Conservation (phyloP, 2,329 filamentous ascomycete genomes). For the Stagonosporopsis tanaceti region DNA sequence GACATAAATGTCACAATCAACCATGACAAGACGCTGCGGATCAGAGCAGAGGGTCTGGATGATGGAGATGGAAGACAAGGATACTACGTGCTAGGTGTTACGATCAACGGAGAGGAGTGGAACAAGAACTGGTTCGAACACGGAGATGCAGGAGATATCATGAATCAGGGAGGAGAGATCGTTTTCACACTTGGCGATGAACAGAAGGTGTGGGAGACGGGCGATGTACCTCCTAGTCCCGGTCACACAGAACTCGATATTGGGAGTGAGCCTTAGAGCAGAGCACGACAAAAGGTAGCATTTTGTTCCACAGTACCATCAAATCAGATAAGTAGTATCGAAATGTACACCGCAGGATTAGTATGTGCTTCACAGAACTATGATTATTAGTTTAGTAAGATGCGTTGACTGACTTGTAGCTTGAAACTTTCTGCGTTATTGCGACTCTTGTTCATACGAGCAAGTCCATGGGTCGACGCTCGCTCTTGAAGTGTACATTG, state of each 20-base stretch:
- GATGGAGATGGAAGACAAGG: conserved; percentile 54
- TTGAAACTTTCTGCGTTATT: too few relatives aligned
- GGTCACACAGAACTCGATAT: conserved; percentile 42
- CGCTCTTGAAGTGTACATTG: too few relatives aligned
- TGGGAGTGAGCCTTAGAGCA: neutral
- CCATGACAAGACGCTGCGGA: conserved; percentile 53
- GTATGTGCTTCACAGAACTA: too few relatives aligned
- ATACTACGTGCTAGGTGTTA: conserved; percentile 63
- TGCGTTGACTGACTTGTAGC: too few relatives aligned
- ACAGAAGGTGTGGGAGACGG: conserved; percentile 42
- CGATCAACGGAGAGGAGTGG: conserved; percentile 62
- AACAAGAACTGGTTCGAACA: conserved; percentile 65
- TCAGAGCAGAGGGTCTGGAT: conserved; percentile 53
- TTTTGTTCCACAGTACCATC: too few relatives aligned
- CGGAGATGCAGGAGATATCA: conserved; percentile 52
- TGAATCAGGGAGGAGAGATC: conserved; percentile 47
- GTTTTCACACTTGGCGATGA: conserved; percentile 41
- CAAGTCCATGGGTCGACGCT: too few relatives aligned
- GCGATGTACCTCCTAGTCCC: conserved; percentile 44
- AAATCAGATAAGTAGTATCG: too few relatives aligned
- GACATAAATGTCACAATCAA: conserved; percentile 50
- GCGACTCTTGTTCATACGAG: too few relatives aligned
- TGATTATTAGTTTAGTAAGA: too few relatives aligned
- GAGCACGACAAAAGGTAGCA: too few relatives aligned
- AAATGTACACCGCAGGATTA: too few relatives aligned